A percentile compares a stretch with the other conserved stretches of the same genome.
Conservation (phyloP, 768 basidiomycete species). For the Suillus subalutaceus region DNA sequence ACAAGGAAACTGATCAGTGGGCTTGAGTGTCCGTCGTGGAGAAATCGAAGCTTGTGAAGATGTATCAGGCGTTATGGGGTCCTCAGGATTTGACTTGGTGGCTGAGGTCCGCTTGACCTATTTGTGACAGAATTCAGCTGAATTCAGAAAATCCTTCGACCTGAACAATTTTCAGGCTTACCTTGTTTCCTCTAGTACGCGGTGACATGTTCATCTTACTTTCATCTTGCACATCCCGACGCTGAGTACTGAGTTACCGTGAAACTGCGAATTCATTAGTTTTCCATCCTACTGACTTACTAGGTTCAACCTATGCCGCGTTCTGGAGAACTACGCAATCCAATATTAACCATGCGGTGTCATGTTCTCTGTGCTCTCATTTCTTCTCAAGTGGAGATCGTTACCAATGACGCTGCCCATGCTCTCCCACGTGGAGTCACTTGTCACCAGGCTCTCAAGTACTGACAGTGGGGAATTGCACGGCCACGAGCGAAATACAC, state of each 20-base stretch:
- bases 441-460: neutral
- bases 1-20: neutral
- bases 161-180: neutral
- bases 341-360: neutral
- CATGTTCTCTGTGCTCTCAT: neutral
- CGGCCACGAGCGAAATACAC: neutral
- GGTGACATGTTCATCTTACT: neutral
- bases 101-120: neutral
- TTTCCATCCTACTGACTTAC: neutral
- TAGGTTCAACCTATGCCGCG: neutral
- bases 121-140: too few species aligned
- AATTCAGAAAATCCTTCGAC: too few species aligned
- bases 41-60: slow-evolving; percentile 4
- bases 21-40: slow-evolving; percentile 4
- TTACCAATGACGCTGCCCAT: neutral
- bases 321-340: neutral
- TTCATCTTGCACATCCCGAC: neutral
- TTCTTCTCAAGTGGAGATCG: neutral
- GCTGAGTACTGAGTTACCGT: neutral
- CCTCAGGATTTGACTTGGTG: neutral
- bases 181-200: neutral
- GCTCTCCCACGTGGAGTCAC: neutral
- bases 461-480: neutral
- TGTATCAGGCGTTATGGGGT: slow-evolving; percentile 1
- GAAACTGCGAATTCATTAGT: neutral